Evolutionary conservation across 768 basidiomycete species (phyloP).

Genomic region (Phlebiopsis flavidoalba): DNA sequence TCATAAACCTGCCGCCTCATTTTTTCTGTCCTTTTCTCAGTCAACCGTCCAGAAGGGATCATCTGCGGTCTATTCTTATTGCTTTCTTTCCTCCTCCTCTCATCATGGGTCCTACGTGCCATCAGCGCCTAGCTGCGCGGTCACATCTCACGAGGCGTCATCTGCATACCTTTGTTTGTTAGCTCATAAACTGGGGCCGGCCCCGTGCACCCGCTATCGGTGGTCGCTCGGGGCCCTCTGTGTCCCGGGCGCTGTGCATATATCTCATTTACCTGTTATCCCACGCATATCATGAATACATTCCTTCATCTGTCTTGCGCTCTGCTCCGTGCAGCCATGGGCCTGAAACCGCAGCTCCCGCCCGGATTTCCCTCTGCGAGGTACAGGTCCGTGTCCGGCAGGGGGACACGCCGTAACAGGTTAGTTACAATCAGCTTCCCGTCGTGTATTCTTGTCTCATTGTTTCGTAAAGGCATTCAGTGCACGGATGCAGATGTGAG

Average conservation of each 20-base stretch:
- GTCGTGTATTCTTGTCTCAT: no score
- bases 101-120: not conserved
- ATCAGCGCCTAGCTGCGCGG: not conserved
- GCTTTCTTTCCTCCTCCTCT: not conserved
- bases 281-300: not conserved
- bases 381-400: no score
- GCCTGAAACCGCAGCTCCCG: no score
- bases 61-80: not conserved
- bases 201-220: slow-evolving; percentile 2
- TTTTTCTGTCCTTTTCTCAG: not conserved
- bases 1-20: not conserved
- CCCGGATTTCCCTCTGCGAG: no score
- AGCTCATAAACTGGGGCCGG: slow-evolving; percentile 4
- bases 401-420: no score
- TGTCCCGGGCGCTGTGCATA: slow-evolving; percentile 3
- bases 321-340: no score
- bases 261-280: not conserved
- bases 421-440: no score
- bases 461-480: no score
- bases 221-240: slow-evolving; percentile 2
- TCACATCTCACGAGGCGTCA: not conserved
- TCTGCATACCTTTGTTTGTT: not conserved
- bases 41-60: not conserved
- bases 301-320: not conserved
- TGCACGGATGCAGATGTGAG: no score